A percentile compares a stretch with the other conserved stretches of the same genome.
These are phyloP conservation scores for Kwoniella dejecticola DNA, from an alignment of 768 basidiomycete species.

Conservation along the genomic window DNA sequence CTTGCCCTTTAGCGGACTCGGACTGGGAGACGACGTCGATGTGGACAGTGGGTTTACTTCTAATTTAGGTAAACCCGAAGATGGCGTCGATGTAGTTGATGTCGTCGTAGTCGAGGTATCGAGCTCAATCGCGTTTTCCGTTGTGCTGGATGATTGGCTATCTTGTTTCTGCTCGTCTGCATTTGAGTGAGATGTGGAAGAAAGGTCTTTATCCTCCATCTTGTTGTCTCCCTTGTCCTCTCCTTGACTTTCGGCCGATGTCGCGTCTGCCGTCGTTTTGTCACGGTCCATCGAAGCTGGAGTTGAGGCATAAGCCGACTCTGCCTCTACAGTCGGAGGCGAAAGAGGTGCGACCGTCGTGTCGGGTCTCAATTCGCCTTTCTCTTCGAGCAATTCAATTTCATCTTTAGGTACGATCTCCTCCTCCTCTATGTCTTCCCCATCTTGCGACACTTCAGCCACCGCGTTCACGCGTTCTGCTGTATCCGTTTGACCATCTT, in stretches of 20 bases:
- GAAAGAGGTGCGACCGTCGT: conserved; percentile 23
- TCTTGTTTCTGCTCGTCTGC: neutral
- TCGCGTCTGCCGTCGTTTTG: too few species aligned
- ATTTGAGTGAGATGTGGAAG: too few species aligned
- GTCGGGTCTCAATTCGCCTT: conserved; percentile 29
- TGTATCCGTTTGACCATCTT: neutral
- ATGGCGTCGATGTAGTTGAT: neutral
- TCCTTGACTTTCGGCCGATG: too few species aligned
- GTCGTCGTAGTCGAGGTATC: too few species aligned
- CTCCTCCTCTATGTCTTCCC: conserved; percentile 1
- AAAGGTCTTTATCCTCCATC: too few species aligned
- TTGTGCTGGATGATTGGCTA: too few species aligned
- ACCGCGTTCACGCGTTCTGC: neutral
- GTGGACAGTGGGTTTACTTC: too few species aligned
- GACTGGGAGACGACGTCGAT: neutral
- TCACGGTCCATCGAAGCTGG: neutral
- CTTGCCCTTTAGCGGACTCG: too few species aligned
- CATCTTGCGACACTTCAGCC: neutral
- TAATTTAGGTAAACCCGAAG: neutral
- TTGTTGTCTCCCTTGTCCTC: too few species aligned
- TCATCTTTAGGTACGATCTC: conserved; percentile 43
- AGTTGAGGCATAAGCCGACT: neutral
- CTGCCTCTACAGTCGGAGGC: neutral
- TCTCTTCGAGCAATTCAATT: conserved; percentile 46
- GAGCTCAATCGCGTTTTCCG: too few species aligned